Evolutionary conservation across 2,329 filamentous ascomycete genomes (phyloP), one percentile per base, ranked within the genome.

Genomic region (Rosellinia necatrix): DNA sequence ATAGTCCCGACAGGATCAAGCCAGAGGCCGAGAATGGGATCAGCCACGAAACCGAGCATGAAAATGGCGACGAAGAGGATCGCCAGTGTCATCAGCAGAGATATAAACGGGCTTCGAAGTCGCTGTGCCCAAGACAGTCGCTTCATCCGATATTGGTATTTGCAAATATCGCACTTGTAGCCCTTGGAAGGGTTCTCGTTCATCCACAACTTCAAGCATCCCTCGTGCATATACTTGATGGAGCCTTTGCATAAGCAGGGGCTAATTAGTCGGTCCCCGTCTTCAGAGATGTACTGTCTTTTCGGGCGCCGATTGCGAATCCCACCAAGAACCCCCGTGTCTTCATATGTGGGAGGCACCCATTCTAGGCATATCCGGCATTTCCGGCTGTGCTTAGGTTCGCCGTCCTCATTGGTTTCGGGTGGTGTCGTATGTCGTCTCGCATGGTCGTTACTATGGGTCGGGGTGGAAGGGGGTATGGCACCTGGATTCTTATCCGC

Each of bases 211-310:
- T 89, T 85, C 44, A 99, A 79, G 69, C 94, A 99, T 25, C 86
- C 89, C 73, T 97, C 91, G 72, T 99, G 94, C 21, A 97, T 92
- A 74, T 96, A 97, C 75, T 90, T 90, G 65, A 93, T 90, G 34
- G 90, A 91, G 49, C 94, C 94, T 76, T 91, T 96, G 81, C 94
- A 99, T 75, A 88, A 86, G 79, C 94, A 99, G 30, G 94, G 94
- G 50, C 89, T 89, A 65, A 97, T 83, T 24, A 99, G 78, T 47
- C 91, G 64, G 19, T 60, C 66, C 34, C 63, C 65, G 46, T 68
- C 56, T 49, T 68, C 65, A 19, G 61, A 64, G 17, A 68, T 53
- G 40, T 69, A 69, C 5, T 61, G 60, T 53, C 62, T 62, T 43
- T 57, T 68, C 7, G 61, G 64, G 27, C 60, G 62, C 8, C 56